phyloP scores from a whole-genome alignment of 257 asterid genomes.

The Thymus mandschuricus region DNA sequence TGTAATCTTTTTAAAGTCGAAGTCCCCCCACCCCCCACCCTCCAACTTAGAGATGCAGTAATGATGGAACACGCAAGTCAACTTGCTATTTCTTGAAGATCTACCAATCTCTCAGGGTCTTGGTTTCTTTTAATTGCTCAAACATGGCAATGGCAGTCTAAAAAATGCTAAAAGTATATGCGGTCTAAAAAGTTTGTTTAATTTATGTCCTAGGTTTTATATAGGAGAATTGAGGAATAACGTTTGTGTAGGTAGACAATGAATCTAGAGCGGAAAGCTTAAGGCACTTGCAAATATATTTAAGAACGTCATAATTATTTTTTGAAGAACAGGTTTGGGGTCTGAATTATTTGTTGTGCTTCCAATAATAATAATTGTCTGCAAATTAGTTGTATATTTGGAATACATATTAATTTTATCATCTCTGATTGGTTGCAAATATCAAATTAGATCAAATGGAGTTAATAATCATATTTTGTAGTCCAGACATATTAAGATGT shows the following conservation, averaged over 20 bases:
- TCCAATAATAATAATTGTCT: not conserved
- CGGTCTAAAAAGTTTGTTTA: not conserved
- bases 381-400: not conserved
- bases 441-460: not conserved
- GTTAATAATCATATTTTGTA: not conserved
- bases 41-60: not conserved
- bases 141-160: not conserved
- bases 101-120: not conserved
- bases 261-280: no score
- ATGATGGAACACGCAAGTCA: not conserved
- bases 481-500: not conserved
- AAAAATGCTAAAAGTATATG: not conserved
- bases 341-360: not conserved
- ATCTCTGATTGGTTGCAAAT: not conserved
- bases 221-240: not conserved
- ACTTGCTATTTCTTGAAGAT: conserved; percentile 13
- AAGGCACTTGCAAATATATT: not conserved
- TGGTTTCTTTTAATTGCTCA: not conserved
- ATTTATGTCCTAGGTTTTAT: not conserved
- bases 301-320: not conserved
- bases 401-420: not conserved
- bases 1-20: no score
- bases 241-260: not conserved
- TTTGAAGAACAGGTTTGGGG: not conserved
- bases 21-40: no score